These are phyloP conservation scores for Tetracladium setigerum DNA, from an alignment of 495 filamentous ascomycete species.

Conservation along the genomic window DNA sequence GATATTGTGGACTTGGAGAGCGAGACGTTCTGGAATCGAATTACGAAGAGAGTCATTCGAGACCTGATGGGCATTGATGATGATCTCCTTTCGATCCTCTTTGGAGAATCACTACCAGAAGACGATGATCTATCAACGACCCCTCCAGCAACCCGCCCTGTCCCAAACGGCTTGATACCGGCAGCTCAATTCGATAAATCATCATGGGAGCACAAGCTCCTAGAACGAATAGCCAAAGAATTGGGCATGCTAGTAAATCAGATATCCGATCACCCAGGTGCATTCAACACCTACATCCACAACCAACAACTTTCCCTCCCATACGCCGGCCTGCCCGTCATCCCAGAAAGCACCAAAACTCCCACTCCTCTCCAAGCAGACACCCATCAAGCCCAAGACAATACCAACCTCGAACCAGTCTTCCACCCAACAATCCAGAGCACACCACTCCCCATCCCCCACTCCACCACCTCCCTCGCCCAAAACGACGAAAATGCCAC, in stretches of 20 bases:
- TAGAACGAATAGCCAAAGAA: constrained; percentile 80
- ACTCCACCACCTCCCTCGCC: not conserved
- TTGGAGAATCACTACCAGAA: constrained; percentile 72
- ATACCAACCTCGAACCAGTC: not conserved
- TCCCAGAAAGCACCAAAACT: constrained; percentile 37
- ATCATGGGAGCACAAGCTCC: constrained; percentile 66
- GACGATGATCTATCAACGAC: constrained; percentile 41
- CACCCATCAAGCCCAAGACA: not conserved
- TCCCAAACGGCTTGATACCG: constrained; percentile 1
- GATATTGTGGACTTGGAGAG: constrained; percentile 23
- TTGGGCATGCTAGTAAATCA: constrained; percentile 77
- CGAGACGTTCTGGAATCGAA: constrained; percentile 69
- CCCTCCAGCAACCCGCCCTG: constrained; percentile 2
- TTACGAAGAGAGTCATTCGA: constrained; percentile 78
- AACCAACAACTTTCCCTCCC: constrained; percentile 43
- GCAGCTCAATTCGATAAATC: constrained; percentile 28
- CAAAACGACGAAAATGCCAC: constrained; percentile 16
- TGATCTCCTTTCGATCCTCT: constrained; percentile 69
- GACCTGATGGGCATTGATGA: constrained; percentile 93
- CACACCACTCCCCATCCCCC: constrained; percentile 14
- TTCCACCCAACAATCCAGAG: constrained; percentile 42
- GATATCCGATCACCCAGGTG: constrained; percentile 69
- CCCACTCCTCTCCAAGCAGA: constrained; percentile 5
- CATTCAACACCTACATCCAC: constrained; percentile 68
- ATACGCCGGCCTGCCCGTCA: constrained; percentile 47